Evolutionary conservation across 2,329 filamentous ascomycete species (phyloP).

Genomic region (Exophiala calicioides): DNA sequence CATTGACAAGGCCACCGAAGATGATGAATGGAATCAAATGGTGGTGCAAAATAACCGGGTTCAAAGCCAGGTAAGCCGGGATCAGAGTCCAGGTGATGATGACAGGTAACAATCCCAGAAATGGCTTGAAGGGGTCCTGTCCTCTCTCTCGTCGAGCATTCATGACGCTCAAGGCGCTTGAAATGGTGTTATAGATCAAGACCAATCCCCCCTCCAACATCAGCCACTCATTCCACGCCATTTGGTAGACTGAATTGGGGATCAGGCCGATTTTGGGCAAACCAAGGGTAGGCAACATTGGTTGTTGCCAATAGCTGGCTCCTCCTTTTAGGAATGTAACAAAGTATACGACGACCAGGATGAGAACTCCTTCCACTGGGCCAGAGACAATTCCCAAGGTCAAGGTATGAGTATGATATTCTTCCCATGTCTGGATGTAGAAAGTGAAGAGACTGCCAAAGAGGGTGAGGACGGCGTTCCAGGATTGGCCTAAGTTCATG

Average conservation of each 20-base stretch:
- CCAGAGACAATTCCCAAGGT: conserved; percentile 91
- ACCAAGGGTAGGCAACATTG: conserved; percentile 71
- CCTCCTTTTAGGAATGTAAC: conserved; percentile 84
- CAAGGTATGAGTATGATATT: conserved; percentile 96
- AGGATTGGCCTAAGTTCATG: conserved; percentile 90
- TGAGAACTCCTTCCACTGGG: conserved; percentile 90
- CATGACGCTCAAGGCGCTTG: conserved; percentile 78
- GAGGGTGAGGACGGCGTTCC: conserved; percentile 79
- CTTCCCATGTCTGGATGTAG: conserved; percentile 98
- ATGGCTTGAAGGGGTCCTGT: conserved; percentile 63
- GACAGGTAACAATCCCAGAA: conserved; percentile 82
- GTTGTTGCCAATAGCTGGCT: conserved; percentile 88
- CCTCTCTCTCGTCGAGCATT: conserved; percentile 72
- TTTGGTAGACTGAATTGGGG: conserved; percentile 70
- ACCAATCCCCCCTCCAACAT: conserved; percentile 82
- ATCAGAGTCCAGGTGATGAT: conserved; percentile 76
- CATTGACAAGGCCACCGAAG: conserved; percentile 87
- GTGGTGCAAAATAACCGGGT: conserved; percentile 76
- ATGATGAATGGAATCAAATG: conserved; percentile 88
- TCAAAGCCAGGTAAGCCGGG: conserved; percentile 75
- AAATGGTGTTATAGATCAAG: conserved; percentile 77
- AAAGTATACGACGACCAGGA: conserved; percentile 76
- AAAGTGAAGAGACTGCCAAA: conserved; percentile 92
- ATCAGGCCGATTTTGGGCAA: conserved; percentile 65
- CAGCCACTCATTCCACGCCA: conserved; percentile 91